Evolutionary conservation across 148 eudicot species (phyloP).

Genomic region (Fagopyrum tataricum): DNA sequence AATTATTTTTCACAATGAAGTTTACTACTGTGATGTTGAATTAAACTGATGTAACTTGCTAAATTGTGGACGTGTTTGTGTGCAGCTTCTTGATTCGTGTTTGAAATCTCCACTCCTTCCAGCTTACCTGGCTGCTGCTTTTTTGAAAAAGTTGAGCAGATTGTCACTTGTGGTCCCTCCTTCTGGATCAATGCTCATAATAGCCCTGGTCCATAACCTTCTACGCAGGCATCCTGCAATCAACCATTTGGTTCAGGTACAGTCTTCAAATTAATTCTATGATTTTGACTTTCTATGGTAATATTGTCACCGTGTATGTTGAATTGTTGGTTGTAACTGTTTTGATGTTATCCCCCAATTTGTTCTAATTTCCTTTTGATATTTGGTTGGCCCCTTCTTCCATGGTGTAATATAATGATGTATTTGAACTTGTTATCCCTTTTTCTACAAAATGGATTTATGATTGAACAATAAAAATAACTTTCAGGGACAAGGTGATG

Average conservation of each 20-base stretch:
- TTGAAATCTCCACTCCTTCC: slow-evolving; percentile 89
- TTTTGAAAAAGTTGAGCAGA: slow-evolving; percentile 89
- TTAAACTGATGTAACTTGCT: not conserved
- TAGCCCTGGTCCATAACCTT: slow-evolving; percentile 84
- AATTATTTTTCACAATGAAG: not conserved
- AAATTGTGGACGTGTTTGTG: slow-evolving; percentile 1
- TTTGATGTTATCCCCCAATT: not conserved
- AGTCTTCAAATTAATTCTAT: not conserved
- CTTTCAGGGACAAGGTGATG: not conserved
- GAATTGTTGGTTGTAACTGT: not conserved
- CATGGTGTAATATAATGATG: slow-evolving; percentile 41
- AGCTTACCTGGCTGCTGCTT: slow-evolving; percentile 90
- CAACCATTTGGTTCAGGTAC: slow-evolving; percentile 74
- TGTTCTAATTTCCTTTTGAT: not conserved
- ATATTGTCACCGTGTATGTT: not conserved
- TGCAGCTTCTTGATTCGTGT: slow-evolving; percentile 88
- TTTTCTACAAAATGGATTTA: not conserved
- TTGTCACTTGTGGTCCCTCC: slow-evolving; percentile 79
- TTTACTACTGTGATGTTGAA: not conserved
- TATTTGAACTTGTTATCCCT: not conserved
- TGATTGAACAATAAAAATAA: not conserved
- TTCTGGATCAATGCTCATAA: slow-evolving; percentile 63
- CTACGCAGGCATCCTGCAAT: slow-evolving; percentile 85
- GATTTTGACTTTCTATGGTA: not conserved
- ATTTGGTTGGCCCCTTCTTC: not conserved